Percentiles rank a stretch among this genome's conserved stretches.
Evolutionary conservation across 331 rosid species (phyloP).

Genomic region (Quercus phellos): DNA sequence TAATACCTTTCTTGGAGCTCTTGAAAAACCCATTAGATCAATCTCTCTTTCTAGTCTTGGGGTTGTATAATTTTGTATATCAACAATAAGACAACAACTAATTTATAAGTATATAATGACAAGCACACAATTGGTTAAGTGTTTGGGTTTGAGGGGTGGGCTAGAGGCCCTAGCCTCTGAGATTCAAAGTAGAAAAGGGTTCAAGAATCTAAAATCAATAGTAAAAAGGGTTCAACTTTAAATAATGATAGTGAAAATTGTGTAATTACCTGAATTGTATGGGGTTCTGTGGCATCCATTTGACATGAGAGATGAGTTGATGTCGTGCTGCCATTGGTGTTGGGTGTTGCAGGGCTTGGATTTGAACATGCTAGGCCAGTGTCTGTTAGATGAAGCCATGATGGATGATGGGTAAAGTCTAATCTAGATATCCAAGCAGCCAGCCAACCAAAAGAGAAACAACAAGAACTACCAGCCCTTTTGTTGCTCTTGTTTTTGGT

Average conservation of each 20-base stretch:
- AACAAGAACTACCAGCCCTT: constrained; percentile 25
- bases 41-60: neutral
- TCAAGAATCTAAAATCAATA: neutral
- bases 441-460: constrained; percentile 29
- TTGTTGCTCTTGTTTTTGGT: constrained; percentile 37
- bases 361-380: constrained; percentile 99
- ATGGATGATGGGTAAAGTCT: constrained; percentile 14
- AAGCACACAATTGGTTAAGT: neutral
- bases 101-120: neutral
- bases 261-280: constrained; percentile 50
- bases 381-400: constrained; percentile 99
- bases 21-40: neutral
- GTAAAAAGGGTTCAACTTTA: neutral
- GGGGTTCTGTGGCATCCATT: constrained; percentile 58
- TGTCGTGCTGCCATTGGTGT: constrained; percentile 91
- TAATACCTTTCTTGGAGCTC: neutral
- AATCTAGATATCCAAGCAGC: constrained; percentile 16
- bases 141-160: neutral
- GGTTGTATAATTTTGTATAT: no score
- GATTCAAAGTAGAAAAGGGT: constrained; percentile 4
- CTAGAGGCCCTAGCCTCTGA: neutral
- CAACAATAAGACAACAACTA: no score
- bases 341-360: constrained; percentile 84
- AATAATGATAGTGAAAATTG: neutral
- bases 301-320: constrained; percentile 58